Base-by-base conservation (phyloP, 2,329 filamentous ascomycete genomes). In the Aspergillus viridinutans region DNA sequence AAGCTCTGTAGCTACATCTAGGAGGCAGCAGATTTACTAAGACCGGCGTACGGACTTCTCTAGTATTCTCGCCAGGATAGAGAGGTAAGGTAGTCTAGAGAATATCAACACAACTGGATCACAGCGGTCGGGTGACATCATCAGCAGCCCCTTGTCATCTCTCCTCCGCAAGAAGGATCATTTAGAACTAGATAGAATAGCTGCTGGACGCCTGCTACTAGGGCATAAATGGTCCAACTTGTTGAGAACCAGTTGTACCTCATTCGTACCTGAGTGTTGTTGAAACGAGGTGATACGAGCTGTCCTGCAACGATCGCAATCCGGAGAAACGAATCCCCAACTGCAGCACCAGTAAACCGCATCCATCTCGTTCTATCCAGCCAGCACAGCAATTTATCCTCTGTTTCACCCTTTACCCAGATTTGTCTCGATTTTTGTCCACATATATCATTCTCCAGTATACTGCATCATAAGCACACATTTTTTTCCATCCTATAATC, bases 101-200 rank as follows among this genome's bases (percentile, higher is more conserved):
- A 12, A 29, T 14, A n/a, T 38, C 32, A 5, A 38, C 14, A n/a
- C 32, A 14, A 32, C 4, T 17, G 32, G 32, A 38, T 17, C 14
- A 26, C 25, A 20, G 25, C 40, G 47, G 51, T 61, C 64, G 54
- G 53, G 64, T 68, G 66, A 68, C 65, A 68, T 68, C 65, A 68
- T 67, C 58, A 53, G 48, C 60, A 35, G n/a, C 29, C 1, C 52
- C 53, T 35, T 43, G 35, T 58, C 48, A 55, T 35, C 35, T 52
- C 21, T 52, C 49, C 32, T 35, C 50, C 42, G 49, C 32, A 17
- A 17, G 32, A 8, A 38, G 14, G 14, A 17, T 17, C 32, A 38
- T n/a, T 38, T 38, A 17, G 14, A 38, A 14, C 32, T 38, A 6
- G 32, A 38, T 38, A 38, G 32, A 17, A 17, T 17, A 38, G 32